These are phyloP conservation scores for Cymbopogon citratus DNA, from an alignment of 176 grass and related monocot genomes.

Conservation along the genomic window DNA sequence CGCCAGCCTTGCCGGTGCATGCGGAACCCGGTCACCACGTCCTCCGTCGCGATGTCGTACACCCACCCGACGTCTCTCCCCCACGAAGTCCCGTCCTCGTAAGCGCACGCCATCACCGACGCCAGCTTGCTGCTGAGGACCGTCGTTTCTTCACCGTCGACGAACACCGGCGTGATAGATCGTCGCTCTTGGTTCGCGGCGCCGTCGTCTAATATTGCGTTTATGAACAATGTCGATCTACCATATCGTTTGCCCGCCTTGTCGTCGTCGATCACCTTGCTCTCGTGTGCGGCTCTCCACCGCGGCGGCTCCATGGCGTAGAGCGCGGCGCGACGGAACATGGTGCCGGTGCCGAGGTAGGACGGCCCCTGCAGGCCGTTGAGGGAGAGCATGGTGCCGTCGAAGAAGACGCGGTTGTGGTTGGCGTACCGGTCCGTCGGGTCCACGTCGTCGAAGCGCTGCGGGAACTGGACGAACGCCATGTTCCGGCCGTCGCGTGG, in stretches of 20 bases:
- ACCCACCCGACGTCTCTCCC: conserved; percentile 42
- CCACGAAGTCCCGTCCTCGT: conserved; percentile 33
- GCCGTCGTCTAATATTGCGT: not conserved
- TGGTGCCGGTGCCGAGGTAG: conserved; percentile 39
- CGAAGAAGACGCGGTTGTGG: conserved; percentile 95
- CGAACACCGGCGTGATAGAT: not conserved
- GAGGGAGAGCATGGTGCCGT: conserved; percentile 91
- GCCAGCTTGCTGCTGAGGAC: not conserved
- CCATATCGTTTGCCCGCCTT: conserved; percentile 20
- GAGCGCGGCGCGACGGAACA: conserved; percentile 33
- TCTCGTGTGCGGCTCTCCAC: not conserved
- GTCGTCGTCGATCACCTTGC: not conserved
- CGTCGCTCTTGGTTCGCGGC: not conserved
- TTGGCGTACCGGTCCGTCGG: conserved; percentile 85
- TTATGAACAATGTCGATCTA: not conserved
- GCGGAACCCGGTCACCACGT: conserved; percentile 28
- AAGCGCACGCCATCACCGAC: conserved; percentile 26
- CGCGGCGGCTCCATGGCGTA: conserved; percentile 32
- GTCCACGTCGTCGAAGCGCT: conserved; percentile 80
- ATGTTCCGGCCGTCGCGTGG: conserved; percentile 44
- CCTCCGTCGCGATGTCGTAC: conserved; percentile 50
- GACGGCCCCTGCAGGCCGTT: conserved; percentile 60
- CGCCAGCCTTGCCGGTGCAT: conserved; percentile 23
- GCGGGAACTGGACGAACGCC: conserved; percentile 84
- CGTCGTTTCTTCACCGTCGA: not conserved